Percentiles rank a stretch among this genome's conserved stretches.
Evolutionary conservation across 805 yeast species (phyloP).

Genomic region (Saccharomycopsis selenospora): DNA sequence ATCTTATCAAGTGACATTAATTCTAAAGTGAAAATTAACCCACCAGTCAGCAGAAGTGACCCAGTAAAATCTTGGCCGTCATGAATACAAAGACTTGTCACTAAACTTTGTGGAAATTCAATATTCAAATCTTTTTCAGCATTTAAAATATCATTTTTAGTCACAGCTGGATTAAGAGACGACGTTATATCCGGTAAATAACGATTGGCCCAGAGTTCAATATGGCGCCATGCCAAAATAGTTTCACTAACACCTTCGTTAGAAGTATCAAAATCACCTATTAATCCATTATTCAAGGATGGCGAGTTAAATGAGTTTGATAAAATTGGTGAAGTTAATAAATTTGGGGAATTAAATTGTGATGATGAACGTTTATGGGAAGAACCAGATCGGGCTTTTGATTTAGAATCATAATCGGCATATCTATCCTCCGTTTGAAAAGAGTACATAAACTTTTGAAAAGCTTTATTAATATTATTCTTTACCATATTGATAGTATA

Average conservation of each 20-base stretch:
- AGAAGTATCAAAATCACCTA: conserved; percentile 19
- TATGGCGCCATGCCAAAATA: conserved; percentile 79
- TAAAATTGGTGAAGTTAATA: conserved; percentile 18
- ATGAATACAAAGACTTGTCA: conserved; percentile 71
- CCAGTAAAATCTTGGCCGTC: conserved; percentile 88
- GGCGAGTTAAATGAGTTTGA: conserved; percentile 27
- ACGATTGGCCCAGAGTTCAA: conserved; percentile 73
- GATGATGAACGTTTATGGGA: conserved; percentile 19
- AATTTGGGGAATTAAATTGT: conserved; percentile 12
- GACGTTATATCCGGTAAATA: conserved; percentile 77
- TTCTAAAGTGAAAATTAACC: conserved; percentile 74
- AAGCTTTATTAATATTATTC: conserved; percentile 28
- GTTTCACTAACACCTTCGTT: conserved; percentile 55
- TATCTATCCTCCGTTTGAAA: conserved; percentile 62
- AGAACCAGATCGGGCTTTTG: conserved; percentile 13
- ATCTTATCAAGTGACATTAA: conserved; percentile 76
- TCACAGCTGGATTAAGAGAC: conserved; percentile 71
- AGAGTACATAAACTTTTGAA: conserved; percentile 56
- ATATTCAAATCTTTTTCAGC: conserved; percentile 77
- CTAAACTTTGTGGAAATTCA: conserved; percentile 70
- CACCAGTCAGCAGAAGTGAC: conserved; percentile 57
- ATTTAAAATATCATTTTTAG: conserved; percentile 69
- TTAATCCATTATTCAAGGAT: conserved; percentile 27
- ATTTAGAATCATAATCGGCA: conserved; percentile 52
- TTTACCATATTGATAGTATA: neutral